Conservation (phyloP, 257 asterid species). For the Nicotiana undulata region DNA sequence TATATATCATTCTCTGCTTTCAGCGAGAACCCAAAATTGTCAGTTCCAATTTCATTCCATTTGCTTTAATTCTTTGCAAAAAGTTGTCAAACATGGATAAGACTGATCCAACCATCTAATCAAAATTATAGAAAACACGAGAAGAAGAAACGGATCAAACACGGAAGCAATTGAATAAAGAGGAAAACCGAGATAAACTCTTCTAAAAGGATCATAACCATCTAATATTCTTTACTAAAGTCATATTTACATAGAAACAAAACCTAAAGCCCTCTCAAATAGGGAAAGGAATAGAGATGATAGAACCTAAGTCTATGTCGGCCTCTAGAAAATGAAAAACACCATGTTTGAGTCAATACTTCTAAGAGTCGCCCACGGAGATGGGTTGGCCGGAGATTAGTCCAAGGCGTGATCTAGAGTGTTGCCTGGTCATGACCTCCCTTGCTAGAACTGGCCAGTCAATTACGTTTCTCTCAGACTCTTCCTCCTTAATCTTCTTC, state of each 20-base stretch:
- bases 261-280: neutral
- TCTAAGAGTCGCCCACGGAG: constrained; percentile 9
- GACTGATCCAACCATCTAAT: neutral
- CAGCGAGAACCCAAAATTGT: neutral
- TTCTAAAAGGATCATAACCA: neutral
- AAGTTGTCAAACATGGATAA: neutral
- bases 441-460: constrained; percentile 9
- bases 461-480: constrained; percentile 14
- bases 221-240: neutral
- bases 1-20: neutral
- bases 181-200: neutral
- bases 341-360: neutral
- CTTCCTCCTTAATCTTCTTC: constrained; percentile 29
- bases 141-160: neutral
- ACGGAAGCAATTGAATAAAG: neutral
- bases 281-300: neutral
- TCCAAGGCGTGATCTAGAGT: constrained; percentile 30
- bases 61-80: neutral
- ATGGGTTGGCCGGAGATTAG: constrained; percentile 5
- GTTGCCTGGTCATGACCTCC: constrained; percentile 17
- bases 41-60: neutral
- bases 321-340: neutral
- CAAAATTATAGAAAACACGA: neutral
- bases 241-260: constrained; percentile 3
- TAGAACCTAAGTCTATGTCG: neutral